A percentile compares a stretch with the other conserved stretches of the same genome.
Conservation (phyloP, 2,329 filamentous ascomycete species). For the Didymella exigua region DNA sequence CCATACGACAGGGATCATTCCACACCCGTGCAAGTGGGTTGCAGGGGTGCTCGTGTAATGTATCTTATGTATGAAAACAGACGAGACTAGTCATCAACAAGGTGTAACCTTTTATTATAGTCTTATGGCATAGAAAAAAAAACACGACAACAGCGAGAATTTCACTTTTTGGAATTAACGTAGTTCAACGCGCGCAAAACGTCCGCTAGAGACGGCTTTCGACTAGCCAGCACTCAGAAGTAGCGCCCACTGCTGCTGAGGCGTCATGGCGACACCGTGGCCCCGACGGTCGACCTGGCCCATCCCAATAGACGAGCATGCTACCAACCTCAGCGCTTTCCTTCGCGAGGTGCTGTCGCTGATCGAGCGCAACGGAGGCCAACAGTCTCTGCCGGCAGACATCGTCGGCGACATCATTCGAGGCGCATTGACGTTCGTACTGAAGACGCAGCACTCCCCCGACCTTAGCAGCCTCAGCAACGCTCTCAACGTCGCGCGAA, state of each 20-base stretch:
- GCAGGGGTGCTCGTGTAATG: no score
- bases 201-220: not conserved
- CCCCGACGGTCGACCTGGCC: not conserved
- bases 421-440: conserved; percentile 20
- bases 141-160: no score
- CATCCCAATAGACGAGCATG: not conserved
- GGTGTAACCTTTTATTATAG: no score
- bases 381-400: conserved; percentile 22
- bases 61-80: no score
- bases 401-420: conserved; percentile 12
- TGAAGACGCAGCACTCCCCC: conserved; percentile 25
- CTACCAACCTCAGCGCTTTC: not conserved
- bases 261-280: not conserved
- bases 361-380: not conserved
- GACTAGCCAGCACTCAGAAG: not conserved
- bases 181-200: no score
- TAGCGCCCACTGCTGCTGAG: not conserved
- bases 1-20: no score
- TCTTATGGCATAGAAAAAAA: no score
- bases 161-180: no score
- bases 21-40: no score
- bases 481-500: conserved; percentile 21
- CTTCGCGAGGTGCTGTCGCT: not conserved
- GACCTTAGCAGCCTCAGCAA: conserved; percentile 19
- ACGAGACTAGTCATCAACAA: no score